Percentiles rank a stretch among this genome's conserved stretches.
These are phyloP conservation scores for Populus davidiana DNA, from an alignment of 345 rosid species.

Conservation along the genomic window DNA sequence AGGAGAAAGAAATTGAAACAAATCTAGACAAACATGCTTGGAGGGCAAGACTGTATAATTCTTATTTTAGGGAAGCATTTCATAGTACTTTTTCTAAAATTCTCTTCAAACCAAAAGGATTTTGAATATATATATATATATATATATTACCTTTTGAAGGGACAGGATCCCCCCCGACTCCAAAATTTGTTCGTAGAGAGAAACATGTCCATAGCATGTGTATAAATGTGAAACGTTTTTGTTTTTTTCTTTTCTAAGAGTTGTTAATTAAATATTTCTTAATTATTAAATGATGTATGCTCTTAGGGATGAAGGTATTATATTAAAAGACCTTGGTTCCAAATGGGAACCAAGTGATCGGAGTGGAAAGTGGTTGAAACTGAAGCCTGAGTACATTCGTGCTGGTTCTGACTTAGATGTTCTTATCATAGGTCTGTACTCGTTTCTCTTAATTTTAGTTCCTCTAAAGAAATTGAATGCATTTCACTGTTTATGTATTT, in stretches of 20 bases:
- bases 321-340: slow-evolving; percentile 81
- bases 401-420: slow-evolving; percentile 94
- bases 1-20: no score
- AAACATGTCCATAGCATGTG: not conserved
- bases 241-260: not conserved
- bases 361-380: slow-evolving; percentile 95
- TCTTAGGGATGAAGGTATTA: slow-evolving; percentile 84
- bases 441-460: slow-evolving; percentile 6
- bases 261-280: not conserved
- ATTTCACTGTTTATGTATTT: slow-evolving; percentile 1
- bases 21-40: no score
- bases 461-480: slow-evolving; percentile 5
- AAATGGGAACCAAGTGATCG: slow-evolving; percentile 99
- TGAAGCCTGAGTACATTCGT: slow-evolving; percentile 85
- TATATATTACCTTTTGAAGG: no score
- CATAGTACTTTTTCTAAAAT: no score
- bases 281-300: not conserved
- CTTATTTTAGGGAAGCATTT: no score
- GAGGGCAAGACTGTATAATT: no score
- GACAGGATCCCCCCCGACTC: no score
- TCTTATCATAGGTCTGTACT: slow-evolving; percentile 70
- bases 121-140: no score
- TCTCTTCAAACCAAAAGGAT: no score
- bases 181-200: no score
- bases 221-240: not conserved